Conservation (phyloP, 176 grass and related monocot genomes). For the Urochloa ruziziensis region DNA sequence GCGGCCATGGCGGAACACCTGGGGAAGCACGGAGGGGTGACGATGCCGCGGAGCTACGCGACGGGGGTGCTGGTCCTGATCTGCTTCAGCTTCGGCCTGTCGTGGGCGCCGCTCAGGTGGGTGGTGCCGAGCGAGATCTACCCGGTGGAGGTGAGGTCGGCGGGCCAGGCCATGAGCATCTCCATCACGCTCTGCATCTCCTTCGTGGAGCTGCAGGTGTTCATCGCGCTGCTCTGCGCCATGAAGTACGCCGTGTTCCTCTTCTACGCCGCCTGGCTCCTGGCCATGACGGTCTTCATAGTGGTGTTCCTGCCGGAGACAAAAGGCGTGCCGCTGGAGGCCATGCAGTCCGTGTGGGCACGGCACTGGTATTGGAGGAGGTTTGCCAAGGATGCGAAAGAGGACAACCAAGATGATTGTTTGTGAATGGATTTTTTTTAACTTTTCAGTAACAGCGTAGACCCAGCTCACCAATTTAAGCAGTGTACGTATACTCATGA, state of each 20-base stretch:
- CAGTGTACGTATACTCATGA: no score
- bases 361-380: constrained; percentile 72
- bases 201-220: constrained; percentile 69
- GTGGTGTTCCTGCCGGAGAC: constrained; percentile 71
- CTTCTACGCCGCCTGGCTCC: constrained; percentile 57
- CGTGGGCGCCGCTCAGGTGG: constrained; percentile 79
- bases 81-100: constrained; percentile 69
- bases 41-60: constrained; percentile 43
- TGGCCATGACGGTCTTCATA: constrained; percentile 57
- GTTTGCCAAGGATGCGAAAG: constrained; percentile 21
- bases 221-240: constrained; percentile 59
- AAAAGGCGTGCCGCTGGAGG: constrained; percentile 59
- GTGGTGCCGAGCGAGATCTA: constrained; percentile 77
- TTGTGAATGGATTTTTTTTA: no score
- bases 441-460: no score
- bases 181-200: constrained; percentile 53
- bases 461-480: no score
- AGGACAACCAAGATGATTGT: no score
- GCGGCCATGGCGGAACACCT: constrained; percentile 45
- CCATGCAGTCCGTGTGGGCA: constrained; percentile 41
- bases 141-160: constrained; percentile 71
- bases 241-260: constrained; percentile 52
- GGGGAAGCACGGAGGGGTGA: constrained; percentile 11
- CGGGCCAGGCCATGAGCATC: constrained; percentile 51
- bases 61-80: constrained; percentile 49